Evolutionary conservation across 2,329 filamentous ascomycete species (phyloP).

Genomic region (Fusarium setosum): DNA sequence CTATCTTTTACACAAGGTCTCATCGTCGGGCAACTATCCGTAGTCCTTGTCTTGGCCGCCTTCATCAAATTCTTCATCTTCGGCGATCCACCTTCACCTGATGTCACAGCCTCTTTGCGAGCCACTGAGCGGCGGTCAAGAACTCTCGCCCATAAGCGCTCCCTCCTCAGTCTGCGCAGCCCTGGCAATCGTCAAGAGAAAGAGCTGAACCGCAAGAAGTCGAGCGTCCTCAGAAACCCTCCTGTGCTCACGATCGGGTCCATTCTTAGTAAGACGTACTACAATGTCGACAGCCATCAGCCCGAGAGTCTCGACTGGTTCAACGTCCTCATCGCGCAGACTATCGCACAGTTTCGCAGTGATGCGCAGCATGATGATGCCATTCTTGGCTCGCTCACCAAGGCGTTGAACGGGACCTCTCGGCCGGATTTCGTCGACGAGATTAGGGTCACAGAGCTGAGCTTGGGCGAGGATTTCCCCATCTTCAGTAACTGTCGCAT

Average conservation of each 20-base stretch:
- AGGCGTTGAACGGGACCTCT: conserved; percentile 85
- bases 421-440: conserved; percentile 94
- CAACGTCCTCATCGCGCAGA: conserved; percentile 96
- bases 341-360: conserved; percentile 92
- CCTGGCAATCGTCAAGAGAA: conserved; percentile 54
- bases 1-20: conserved; percentile 95
- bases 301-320: conserved; percentile 99
- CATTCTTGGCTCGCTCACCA: conserved; percentile 86
- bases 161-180: conserved; percentile 72
- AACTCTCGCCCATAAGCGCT: conserved; percentile 81
- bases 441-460: conserved; percentile 93
- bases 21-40: conserved; percentile 90
- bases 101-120: conserved; percentile 80
- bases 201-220: conserved; percentile 72
- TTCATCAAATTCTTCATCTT: conserved; percentile 99
- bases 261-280: conserved; percentile 96
- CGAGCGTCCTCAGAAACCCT: conserved; percentile 77
- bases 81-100: conserved; percentile 87
- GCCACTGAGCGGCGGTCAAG: conserved; percentile 80
- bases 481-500: conserved; percentile 99
- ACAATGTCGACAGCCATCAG: conserved; percentile 94
- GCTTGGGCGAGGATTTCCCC: conserved; percentile 94
- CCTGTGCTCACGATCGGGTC: conserved; percentile 89
- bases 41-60: conserved; percentile 88
- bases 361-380: conserved; percentile 93